Base-by-base conservation (phyloP, 2,329 filamentous ascomycete genomes). In the Neonectria punicea region DNA sequence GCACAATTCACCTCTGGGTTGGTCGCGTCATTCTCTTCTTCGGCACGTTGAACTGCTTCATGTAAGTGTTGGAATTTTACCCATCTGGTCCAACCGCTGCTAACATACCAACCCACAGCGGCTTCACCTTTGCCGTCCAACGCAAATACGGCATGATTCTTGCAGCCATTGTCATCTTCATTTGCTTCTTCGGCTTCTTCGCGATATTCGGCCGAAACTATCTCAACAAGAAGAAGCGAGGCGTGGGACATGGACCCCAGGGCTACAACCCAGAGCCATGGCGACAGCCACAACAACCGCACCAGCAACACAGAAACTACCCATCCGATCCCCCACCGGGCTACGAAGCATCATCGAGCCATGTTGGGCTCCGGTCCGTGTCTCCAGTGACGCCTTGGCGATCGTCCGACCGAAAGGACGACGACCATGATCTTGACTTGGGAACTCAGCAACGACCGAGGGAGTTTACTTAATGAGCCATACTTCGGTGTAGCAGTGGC, bases 71-170 rank as follows among this genome's bases (percentile, higher is more conserved):
- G 32, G 9, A 22, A 41, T 6, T 16, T 10, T 18, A 16, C 4
- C 4, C n/a, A 18, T 8, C 3, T 8, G 6, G 14, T 20, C 8
- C n/a, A 10, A 2, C n/a, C 47, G 11, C 46, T 53, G 34, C 69
- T 63, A 54, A 58, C 16, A 20, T 43, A 28, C 28, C 5, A 44
- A 30, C 25, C 5, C 43, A 9, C 53, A 87, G 85, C 5, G 89
- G 89, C 25, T 89, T 90, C 73, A 80, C 82, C 0, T 84, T 90
- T 57, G 87, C 88, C 3, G 77, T 84, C 14, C 84, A 85, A 58
- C 71, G 79, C n/a, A 76, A 75, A 50, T 83, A 82, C 63, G 80
- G 83, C 67, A 83, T 81, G 70, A 78, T 84, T 36, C 80, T 87
- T n/a, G 80, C 82, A 9, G 83, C 80, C 25, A 73, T 86, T 34